Base-by-base conservation (phyloP, 1,284 basidiomycete genomes). In the Sparassis latifolia region DNA sequence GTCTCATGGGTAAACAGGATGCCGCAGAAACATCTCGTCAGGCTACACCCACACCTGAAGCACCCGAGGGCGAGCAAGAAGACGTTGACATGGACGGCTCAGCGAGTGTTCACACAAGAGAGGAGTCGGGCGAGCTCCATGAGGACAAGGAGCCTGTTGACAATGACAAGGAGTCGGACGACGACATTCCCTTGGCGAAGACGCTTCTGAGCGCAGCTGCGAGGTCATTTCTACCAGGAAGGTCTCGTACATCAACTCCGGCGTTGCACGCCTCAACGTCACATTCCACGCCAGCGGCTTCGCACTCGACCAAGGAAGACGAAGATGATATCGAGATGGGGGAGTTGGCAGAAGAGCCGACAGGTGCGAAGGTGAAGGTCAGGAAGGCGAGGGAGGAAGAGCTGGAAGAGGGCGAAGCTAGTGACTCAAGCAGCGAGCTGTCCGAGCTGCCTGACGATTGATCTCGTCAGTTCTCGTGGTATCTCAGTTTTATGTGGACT, bases 261-360 rank as follows among this genome's bases (percentile, higher is more conserved):
- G 47, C 52, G 29, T 47, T 55, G 50, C 50, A 56, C n/a, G 51
- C 51, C 30, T 53, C 54, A 20, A 35, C 33, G 5, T 30, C 45
- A 10, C 54, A 52, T 28, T 61, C 65, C 35, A 66, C 66, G 4
- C 62, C 66, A 20, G 50, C 60, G 5, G 50, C 57, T 12, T 46
- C 53, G 32, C 54, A 57, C 1, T 42, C 55, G 5, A 31, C 50
- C 9, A 55, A 49, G 41, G 59, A 71, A 38, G 67, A 66, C 27
- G 76, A 77, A 45, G 78, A 86, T 55, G 86, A 90, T 55, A 88
- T 90, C 52, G 87, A 90, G 66, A 89, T 90, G 87, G 87, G 87
- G n/a, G 87, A 90, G 62, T 77, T 90, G 3, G 82, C 84, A 52
- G 87, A 89, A 62, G 78, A 80, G 48, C 78, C 77, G 3, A 78